These are phyloP conservation scores for Porcisia hertigi DNA, from an alignment of 208 protist species.

Conservation along the genomic window DNA sequence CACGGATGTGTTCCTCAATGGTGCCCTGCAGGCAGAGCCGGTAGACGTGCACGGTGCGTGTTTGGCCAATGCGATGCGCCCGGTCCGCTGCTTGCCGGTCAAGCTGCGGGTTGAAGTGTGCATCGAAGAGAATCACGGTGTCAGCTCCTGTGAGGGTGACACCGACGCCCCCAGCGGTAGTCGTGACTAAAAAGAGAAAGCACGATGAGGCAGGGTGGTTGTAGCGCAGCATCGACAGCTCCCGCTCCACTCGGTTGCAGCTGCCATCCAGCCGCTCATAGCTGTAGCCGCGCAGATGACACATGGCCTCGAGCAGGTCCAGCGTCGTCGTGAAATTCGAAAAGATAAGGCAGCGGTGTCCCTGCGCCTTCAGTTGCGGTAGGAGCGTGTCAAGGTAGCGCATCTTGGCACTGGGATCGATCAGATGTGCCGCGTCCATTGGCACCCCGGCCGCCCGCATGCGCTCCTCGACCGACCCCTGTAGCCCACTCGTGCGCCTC, in stretches of 20 bases:
- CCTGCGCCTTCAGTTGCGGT: constrained; percentile 64
- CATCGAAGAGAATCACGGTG: constrained; percentile 96
- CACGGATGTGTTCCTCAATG: constrained; percentile 95
- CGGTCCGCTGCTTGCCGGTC: constrained; percentile 97
- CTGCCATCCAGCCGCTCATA: constrained; percentile 87
- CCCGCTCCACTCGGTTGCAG: constrained; percentile 83
- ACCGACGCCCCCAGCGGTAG: constrained; percentile 97
- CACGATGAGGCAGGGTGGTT: constrained; percentile 79
- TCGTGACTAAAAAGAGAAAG: constrained; percentile 98
- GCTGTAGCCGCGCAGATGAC: constrained; percentile 61
- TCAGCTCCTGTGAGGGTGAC: constrained; percentile 97
- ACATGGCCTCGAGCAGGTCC: constrained; percentile 86
- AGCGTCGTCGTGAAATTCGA: constrained; percentile 90
- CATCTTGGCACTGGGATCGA: constrained; percentile 92
- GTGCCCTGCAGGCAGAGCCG: constrained; percentile 93
- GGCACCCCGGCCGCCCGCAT: constrained; percentile 58
- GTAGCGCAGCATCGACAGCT: constrained; percentile 94
- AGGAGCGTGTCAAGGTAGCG: constrained; percentile 93
- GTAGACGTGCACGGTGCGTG: constrained; percentile 93
- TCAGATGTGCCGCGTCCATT: constrained; percentile 61
- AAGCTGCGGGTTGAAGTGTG: constrained; percentile 98
- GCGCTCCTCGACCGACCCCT: constrained; percentile 39
- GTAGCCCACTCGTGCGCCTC: constrained; percentile 22
- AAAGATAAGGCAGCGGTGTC: constrained; percentile 91
- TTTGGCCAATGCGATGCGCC: constrained; percentile 96